Evolutionary conservation across 371 early-diverging fungal genomes (phyloP), one percentile per base, ranked within the genome.

Genomic region (Saksenaea oblongispora): DNA sequence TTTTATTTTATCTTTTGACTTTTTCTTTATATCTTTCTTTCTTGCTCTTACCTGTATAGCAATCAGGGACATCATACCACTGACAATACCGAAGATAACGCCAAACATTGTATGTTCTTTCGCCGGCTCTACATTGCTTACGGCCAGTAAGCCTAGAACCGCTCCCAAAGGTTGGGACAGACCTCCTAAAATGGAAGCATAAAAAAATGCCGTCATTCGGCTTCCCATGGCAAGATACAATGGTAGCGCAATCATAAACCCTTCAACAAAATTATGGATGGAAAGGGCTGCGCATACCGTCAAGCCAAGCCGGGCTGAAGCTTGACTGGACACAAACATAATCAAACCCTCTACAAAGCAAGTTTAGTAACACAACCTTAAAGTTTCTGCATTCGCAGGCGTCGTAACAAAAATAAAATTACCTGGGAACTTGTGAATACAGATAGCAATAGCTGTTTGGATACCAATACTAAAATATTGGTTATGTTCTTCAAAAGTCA

Each of bases 211-310:
- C 42, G 82, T 69, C 18, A 66, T 53, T 13, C 87, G 79, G 14
- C 87, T 86, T 35, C 78, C 71, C 2, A 89, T 87, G 2, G 91
- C 88, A 41, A 87, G 75, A 63, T 82, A 91, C 14, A 93, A 72
- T 0, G 93, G 92, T 56, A 92, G 65, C 0, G 92, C 88, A 34
- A 93, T 89, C 75, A 89, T 79, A 54, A 92, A 79, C 0, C 94
- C 94, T 61, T 94, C 94, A 31, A 91, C 90, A 22, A 92, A 69
- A 67, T 94, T 94, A 71, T 94, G 94, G 15, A 91, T 82, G 0
- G 86, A 80, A 62, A 94, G 88, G 13, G 91, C 91, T 34, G 83
- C 78, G 17, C 89, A 85, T 34, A 94, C 87, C n/a, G 84, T 84
- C 3, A 88, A 58, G 5, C 94, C 93, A 9, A 92, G 73, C 51